Evolutionary conservation across 2,329 filamentous ascomycete genomes (phyloP).

Genomic region (Elsinoe necatrix): DNA sequence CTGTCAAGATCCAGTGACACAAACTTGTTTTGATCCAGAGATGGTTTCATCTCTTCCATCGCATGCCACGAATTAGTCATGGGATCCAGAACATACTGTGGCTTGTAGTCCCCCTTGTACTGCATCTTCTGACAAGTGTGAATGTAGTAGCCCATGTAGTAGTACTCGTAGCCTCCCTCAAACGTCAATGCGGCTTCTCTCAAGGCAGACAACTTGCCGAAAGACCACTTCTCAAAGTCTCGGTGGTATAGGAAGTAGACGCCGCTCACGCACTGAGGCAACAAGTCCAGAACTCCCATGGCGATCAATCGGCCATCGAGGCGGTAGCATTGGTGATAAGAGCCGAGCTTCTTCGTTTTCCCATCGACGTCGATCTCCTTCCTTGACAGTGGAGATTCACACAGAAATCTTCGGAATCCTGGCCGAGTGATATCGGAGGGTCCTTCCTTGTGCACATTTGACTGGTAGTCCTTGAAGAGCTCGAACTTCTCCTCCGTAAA

Average conservation of each 20-base stretch:
- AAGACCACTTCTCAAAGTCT: slow-evolving; percentile 59
- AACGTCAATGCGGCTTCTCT: slow-evolving; percentile 62
- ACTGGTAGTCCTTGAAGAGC: slow-evolving; percentile 69
- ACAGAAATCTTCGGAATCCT: slow-evolving; percentile 66
- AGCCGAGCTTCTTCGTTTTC: slow-evolving; percentile 52
- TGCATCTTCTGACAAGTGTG: slow-evolving; percentile 74
- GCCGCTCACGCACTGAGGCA: slow-evolving; percentile 68
- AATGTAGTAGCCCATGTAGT: slow-evolving; percentile 81
- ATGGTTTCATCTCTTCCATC: slow-evolving; percentile 26
- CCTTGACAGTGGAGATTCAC: slow-evolving; percentile 55
- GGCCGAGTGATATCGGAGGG: slow-evolving; percentile 49
- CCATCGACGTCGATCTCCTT: slow-evolving; percentile 42
- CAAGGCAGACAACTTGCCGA: slow-evolving; percentile 68
- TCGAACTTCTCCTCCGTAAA: slow-evolving; percentile 69
- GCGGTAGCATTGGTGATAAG: slow-evolving; percentile 74
- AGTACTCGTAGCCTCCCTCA: slow-evolving; percentile 63
- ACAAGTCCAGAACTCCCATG: slow-evolving; percentile 65
- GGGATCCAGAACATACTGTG: slow-evolving; percentile 66
- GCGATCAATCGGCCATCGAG: slow-evolving; percentile 68
- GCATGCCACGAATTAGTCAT: slow-evolving; percentile 30
- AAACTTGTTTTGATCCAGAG: slow-evolving; percentile 51
- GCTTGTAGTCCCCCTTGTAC: slow-evolving; percentile 73
- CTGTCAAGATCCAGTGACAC: slow-evolving; percentile 35
- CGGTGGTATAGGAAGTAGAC: slow-evolving; percentile 79
- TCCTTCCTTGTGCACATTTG: slow-evolving; percentile 60